These are phyloP conservation scores for Capsicum baccatum DNA, from an alignment of 257 asterid species.

Conservation along the genomic window DNA sequence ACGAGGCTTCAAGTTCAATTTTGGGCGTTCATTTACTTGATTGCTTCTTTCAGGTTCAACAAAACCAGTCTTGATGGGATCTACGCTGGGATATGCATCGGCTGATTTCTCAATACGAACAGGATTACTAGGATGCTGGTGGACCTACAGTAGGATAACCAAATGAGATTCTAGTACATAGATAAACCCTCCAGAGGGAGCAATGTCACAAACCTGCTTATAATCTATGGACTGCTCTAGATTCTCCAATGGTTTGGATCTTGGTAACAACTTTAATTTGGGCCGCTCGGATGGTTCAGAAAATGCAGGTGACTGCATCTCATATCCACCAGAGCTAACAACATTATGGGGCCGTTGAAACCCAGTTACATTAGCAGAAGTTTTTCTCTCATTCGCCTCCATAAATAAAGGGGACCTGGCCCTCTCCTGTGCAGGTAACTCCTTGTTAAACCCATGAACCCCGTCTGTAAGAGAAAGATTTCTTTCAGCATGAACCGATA, in stretches of 20 bases:
- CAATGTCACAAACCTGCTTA: constrained; percentile 55
- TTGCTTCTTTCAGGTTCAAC: constrained; percentile 43
- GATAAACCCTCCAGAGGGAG: constrained; percentile 15
- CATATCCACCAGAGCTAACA: constrained; percentile 49
- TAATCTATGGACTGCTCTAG: constrained; percentile 47
- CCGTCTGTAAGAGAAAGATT: constrained; percentile 57
- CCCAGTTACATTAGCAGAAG: constrained; percentile 41
- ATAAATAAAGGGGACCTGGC: constrained; percentile 39
- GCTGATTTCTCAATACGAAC: constrained; percentile 42
- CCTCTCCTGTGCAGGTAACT: constrained; percentile 51
- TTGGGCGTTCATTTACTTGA: constrained; percentile 66
- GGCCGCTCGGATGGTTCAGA: constrained; percentile 73
- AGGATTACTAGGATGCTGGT: constrained; percentile 54
- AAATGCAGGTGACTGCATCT: constrained; percentile 47
- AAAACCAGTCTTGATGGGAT: constrained; percentile 43
- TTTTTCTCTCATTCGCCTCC: constrained; percentile 55
- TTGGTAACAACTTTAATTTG: constrained; percentile 83
- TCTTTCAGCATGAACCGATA: constrained; percentile 55
- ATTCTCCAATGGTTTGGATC: constrained; percentile 84
- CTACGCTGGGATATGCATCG: constrained; percentile 45
- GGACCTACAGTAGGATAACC: constrained; percentile 42
- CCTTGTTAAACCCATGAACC: constrained; percentile 50
- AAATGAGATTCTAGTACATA: constrained; percentile 9
- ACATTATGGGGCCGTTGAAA: constrained; percentile 39
- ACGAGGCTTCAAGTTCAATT: constrained; percentile 74